Evolutionary conservation across 352 stramenopile species (phyloP).

Genomic region (Globisporangium apiculatum): DNA sequence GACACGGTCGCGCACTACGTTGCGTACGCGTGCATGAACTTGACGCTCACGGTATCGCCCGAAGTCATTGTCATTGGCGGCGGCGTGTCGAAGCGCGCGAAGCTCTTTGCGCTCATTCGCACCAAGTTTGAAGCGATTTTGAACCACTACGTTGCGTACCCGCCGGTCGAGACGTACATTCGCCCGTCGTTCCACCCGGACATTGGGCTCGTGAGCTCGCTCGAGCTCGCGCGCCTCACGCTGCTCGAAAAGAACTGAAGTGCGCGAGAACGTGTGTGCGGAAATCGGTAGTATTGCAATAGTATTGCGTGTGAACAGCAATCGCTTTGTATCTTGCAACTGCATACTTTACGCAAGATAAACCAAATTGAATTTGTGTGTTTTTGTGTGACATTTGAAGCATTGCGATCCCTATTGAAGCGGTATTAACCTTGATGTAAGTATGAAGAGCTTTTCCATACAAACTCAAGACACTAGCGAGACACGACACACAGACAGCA

Average conservation of each 20-base stretch:
- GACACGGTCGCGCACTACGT: slow-evolving; percentile 93
- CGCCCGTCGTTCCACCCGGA: slow-evolving; percentile 74
- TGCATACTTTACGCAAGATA: no score
- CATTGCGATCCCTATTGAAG: no score
- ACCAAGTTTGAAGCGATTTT: slow-evolving; percentile 70
- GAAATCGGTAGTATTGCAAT: no score
- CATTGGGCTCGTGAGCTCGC: slow-evolving; percentile 79
- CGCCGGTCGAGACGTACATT: slow-evolving; percentile 69
- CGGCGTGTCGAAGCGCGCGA: slow-evolving; percentile 89
- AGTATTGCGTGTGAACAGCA: no score
- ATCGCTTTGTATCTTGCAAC: no score
- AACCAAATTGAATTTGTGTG: no score
- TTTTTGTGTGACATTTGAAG: no score
- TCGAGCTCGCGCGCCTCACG: slow-evolving; percentile 68
- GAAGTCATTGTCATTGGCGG: slow-evolving; percentile 95
- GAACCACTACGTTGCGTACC: slow-evolving; percentile 79
- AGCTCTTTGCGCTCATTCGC: slow-evolving; percentile 80
- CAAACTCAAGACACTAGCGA: no score
- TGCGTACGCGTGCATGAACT: slow-evolving; percentile 91
- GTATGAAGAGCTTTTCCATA: no score
- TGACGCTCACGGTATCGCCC: slow-evolving; percentile 90
- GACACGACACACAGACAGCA: no score
- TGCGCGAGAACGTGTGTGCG: neutral
- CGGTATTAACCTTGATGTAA: no score
- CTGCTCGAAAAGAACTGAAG: slow-evolving; percentile 23